These are phyloP conservation scores for Cunninghamia lanceolata DNA, from an alignment of 75 land plant species.

Conservation along the genomic window DNA sequence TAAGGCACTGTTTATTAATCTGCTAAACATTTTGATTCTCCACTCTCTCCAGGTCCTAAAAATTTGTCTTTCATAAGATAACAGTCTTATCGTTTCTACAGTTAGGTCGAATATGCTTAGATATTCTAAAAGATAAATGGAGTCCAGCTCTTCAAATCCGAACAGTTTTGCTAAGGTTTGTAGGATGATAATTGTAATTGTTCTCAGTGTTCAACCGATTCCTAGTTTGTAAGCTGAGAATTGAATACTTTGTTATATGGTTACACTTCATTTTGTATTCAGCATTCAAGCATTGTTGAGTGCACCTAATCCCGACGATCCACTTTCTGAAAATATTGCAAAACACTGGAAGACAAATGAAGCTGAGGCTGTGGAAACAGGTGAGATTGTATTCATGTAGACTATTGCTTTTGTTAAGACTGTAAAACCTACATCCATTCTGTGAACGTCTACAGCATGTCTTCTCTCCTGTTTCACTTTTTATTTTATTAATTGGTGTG, in stretches of 20 bases:
- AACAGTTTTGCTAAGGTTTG: constrained; percentile 82
- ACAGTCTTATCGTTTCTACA: constrained; percentile 16
- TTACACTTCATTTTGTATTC: background rate
- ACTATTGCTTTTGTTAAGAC: background rate
- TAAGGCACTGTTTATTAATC: constrained; percentile 1
- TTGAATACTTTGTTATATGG: background rate
- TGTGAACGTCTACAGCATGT: background rate
- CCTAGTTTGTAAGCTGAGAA: no score
- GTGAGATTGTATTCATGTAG: constrained; percentile 19
- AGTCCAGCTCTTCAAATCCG: constrained; percentile 96
- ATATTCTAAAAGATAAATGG: constrained; percentile 96
- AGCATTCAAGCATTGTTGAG: constrained; percentile 96
- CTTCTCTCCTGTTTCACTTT: background rate
- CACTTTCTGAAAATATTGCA: constrained; percentile 92
- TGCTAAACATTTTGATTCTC: background rate
- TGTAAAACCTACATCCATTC: background rate
- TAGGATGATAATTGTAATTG: background rate
- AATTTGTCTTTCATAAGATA: background rate
- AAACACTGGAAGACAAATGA: constrained; percentile 96
- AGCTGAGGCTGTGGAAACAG: constrained; percentile 91
- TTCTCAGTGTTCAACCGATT: background rate
- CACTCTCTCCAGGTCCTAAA: background rate
- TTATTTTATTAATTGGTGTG: no score
- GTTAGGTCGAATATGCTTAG: constrained; percentile 96
- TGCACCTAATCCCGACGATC: constrained; percentile 97